Percentiles rank a stretch among this genome's conserved stretches.
phyloP scores from a whole-genome alignment of 371 early-diverging fungal species.

The Apophysomyces trapeziformis region DNA sequence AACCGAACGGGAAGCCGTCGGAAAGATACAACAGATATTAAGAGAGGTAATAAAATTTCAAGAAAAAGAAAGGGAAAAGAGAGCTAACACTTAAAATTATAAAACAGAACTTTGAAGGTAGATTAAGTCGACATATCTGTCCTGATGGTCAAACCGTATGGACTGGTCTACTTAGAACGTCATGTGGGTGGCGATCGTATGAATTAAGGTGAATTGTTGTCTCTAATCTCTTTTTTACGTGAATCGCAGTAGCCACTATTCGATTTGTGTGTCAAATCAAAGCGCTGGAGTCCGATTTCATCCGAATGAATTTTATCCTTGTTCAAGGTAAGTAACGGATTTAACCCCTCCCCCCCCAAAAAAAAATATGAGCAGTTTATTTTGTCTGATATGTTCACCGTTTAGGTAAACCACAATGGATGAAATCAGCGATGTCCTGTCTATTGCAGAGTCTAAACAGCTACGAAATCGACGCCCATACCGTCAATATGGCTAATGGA shows the following conservation, averaged over 20 bases:
- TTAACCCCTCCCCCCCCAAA: background rate
- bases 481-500: constrained; percentile 2
- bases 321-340: background rate
- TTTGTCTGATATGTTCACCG: background rate
- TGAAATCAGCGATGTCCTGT: constrained; percentile 3
- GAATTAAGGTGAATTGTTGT: no score
- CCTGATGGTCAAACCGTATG: background rate
- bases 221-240: no score
- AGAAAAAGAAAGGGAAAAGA: no score
- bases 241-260: background rate
- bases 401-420: background rate
- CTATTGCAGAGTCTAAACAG: background rate
- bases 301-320: constrained; percentile 3
- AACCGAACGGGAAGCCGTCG: constrained; percentile 27
- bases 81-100: background rate
- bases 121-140: constrained; percentile 9
- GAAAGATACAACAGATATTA: constrained; percentile 29
- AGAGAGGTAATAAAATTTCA: constrained; percentile 12
- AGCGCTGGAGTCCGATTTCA: background rate
- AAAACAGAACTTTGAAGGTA: constrained; percentile 26
- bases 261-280: background rate
- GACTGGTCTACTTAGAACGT: background rate
- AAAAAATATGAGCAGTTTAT: background rate
- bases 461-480: constrained; percentile 3
- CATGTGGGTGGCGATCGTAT: background rate